phyloP scores from a whole-genome alignment of 179 eudicot genomes.

The Spinacia oleracea region DNA sequence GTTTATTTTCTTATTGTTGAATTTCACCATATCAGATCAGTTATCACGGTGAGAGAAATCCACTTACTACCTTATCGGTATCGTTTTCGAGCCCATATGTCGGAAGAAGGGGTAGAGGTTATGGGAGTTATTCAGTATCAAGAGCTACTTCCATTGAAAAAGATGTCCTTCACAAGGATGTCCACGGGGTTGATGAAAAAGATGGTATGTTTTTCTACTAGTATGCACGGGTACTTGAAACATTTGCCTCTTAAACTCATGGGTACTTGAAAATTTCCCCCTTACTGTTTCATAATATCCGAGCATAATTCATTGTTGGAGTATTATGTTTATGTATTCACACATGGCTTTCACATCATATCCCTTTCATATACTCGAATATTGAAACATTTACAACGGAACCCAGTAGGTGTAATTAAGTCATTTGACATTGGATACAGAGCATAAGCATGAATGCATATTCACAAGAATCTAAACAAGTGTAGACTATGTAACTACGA shows the following conservation, averaged over 20 bases:
- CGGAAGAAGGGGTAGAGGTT: slow-evolving; percentile 36
- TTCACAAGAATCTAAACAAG: neutral
- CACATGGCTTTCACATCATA: neutral
- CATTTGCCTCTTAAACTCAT: neutral
- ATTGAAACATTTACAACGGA: neutral
- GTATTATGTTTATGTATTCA: neutral
- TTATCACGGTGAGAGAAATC: slow-evolving; percentile 27
- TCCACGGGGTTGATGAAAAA: slow-evolving; percentile 30
- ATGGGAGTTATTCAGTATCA: slow-evolving; percentile 28
- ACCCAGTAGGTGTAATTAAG: neutral
- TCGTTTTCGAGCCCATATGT: slow-evolving; percentile 20
- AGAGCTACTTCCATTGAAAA: slow-evolving; percentile 49
- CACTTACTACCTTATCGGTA: slow-evolving; percentile 19
- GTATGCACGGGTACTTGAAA: neutral
- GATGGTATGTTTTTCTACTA: slow-evolving; percentile 39
- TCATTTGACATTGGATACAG: neutral
- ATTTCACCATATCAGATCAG: slow-evolving; percentile 34
- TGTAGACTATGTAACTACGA: neutral
- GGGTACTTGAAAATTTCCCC: no score
- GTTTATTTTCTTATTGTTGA: neutral
- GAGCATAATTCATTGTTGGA: neutral
- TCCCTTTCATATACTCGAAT: neutral
- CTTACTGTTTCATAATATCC: neutral
- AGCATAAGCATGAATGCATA: neutral
- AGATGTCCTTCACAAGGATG: slow-evolving; percentile 48